Evolutionary conservation across 495 filamentous ascomycete species (phyloP).

Genomic region (Hypoxylon lenormandii): DNA sequence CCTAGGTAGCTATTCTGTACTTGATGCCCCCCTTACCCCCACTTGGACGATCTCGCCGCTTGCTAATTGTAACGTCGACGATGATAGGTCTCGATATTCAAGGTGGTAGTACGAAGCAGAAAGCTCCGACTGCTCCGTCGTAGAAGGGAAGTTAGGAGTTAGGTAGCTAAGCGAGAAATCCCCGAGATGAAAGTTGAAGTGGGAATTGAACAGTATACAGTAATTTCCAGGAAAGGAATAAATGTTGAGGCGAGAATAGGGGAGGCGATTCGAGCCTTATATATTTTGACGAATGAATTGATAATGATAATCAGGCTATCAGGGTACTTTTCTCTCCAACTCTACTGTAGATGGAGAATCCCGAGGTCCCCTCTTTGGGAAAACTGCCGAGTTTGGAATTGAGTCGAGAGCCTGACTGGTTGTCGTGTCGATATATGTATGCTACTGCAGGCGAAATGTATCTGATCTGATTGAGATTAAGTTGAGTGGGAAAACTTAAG

Average conservation of each 20-base stretch:
- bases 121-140: conserved; percentile 33
- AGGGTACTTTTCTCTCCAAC: not conserved
- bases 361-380: conserved; percentile 13
- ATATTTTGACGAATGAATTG: too few species aligned
- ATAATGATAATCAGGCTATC: too few species aligned
- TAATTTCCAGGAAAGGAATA: not conserved
- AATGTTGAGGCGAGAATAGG: conserved; percentile 9
- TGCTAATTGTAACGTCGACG: conserved; percentile 35
- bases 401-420: conserved; percentile 32
- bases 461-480: not conserved
- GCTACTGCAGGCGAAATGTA: not conserved
- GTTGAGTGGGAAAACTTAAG: not conserved
- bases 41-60: conserved; percentile 28
- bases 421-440: not conserved
- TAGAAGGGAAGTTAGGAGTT: too few species aligned
- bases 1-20: not conserved
- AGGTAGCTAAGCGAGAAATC: conserved; percentile 7
- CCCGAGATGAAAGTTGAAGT: conserved; percentile 22
- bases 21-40: conserved; percentile 22
- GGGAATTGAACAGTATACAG: not conserved
- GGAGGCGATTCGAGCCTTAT: not conserved
- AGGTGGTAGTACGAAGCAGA: conserved; percentile 24
- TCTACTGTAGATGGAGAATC: conserved; percentile 3
- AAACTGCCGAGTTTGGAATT: conserved; percentile 39
- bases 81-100: conserved; percentile 26